Conservation (phyloP, 148 eudicot species). For the Nepenthes gracilis region DNA sequence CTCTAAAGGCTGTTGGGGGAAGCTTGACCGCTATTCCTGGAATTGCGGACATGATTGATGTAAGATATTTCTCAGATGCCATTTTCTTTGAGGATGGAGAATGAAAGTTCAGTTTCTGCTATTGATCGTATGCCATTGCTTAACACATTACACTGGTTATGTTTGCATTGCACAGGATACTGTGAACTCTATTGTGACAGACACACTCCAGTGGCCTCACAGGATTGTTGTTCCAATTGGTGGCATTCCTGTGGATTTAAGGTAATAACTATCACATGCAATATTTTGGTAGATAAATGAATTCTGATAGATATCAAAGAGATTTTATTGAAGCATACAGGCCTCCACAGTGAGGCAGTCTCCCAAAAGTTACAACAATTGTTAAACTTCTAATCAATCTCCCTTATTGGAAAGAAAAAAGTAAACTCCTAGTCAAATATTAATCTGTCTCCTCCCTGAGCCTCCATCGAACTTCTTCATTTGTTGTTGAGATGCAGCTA, state of each 20-base stretch:
- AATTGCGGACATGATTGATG: constrained; percentile 93
- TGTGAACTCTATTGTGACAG: constrained; percentile 69
- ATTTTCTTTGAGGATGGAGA: not conserved
- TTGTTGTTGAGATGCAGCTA: no score
- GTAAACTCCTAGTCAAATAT: no score
- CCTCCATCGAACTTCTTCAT: no score
- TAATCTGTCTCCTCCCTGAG: no score
- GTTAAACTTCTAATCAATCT: not conserved
- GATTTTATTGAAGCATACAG: not conserved
- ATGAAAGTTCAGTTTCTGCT: not conserved
- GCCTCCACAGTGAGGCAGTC: not conserved
- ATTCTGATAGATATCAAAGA: not conserved
- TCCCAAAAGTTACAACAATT: not conserved
- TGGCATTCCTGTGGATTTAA: constrained; percentile 61
- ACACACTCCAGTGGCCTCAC: constrained; percentile 96
- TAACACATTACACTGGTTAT: constrained; percentile 7
- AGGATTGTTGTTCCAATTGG: constrained; percentile 98
- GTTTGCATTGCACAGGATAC: constrained; percentile 50
- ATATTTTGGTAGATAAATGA: not conserved
- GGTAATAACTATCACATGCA: constrained; percentile 21
- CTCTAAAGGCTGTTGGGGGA: constrained; percentile 89
- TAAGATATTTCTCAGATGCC: constrained; percentile 20
- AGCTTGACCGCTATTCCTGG: constrained; percentile 97
- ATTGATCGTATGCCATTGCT: constrained; percentile 7
- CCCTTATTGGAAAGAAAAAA: not conserved